Evolutionary conservation across 129 eudicot species (phyloP).

Genomic region (Dittrichia graveolens): DNA sequence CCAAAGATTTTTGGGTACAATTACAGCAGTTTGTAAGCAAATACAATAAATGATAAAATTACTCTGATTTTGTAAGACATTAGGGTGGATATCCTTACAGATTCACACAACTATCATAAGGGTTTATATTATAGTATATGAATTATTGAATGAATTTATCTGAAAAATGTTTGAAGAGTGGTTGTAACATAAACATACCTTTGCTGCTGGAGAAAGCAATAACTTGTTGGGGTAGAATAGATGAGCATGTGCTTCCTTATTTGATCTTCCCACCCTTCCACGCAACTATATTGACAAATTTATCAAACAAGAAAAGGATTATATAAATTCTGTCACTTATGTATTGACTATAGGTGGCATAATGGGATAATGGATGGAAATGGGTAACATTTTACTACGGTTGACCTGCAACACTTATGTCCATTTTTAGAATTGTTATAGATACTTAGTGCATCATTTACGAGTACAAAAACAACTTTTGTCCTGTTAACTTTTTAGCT

Average conservation of each 20-base stretch:
- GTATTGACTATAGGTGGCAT: constrained; percentile 7
- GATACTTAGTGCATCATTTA: neutral
- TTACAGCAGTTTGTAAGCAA: neutral
- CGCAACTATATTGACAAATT: constrained; percentile 56
- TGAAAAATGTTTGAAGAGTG: neutral
- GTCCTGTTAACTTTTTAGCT: neutral
- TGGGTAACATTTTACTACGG: neutral
- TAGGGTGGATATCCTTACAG: neutral
- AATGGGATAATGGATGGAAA: neutral
- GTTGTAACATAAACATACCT: constrained; percentile 40
- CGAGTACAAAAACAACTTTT: neutral
- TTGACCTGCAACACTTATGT: neutral
- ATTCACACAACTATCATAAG: neutral
- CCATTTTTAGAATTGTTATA: neutral
- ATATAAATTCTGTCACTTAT: constrained; percentile 7
- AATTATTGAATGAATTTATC: neutral
- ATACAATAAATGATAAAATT: neutral
- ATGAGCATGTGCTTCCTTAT: constrained; percentile 95
- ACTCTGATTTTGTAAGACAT: neutral
- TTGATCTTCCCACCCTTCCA: constrained; percentile 97
- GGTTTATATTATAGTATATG: neutral
- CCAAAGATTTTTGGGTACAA: neutral
- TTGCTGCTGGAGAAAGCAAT: constrained; percentile 83
- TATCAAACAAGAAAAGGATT: constrained; percentile 17
- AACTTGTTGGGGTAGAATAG: constrained; percentile 86